Percentiles rank a stretch among this genome's conserved stretches.
Conservation (phyloP, 495 filamentous ascomycete genomes). For the Diplogelasinospora grovesii region DNA sequence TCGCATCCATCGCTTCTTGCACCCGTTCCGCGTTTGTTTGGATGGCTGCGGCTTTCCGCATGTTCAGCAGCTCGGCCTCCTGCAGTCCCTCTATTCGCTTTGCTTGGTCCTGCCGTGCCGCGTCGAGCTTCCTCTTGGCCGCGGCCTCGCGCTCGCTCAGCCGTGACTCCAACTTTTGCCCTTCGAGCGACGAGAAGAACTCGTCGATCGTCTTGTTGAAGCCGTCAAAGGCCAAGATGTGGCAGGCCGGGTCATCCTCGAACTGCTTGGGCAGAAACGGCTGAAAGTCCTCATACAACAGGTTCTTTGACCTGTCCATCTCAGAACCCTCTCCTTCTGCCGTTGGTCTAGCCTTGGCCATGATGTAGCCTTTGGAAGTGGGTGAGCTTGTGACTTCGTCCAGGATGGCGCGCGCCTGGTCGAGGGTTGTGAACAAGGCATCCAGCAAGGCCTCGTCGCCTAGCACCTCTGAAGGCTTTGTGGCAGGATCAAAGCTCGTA, state of each 20-base stretch:
- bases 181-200: slow-evolving; percentile 94
- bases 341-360: slow-evolving; percentile 58
- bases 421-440: slow-evolving; percentile 55
- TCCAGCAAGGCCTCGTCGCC: slow-evolving; percentile 57
- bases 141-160: slow-evolving; percentile 72
- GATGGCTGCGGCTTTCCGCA: slow-evolving; percentile 83
- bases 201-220: slow-evolving; percentile 93
- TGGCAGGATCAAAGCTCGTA: slow-evolving; percentile 56
- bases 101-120: slow-evolving; percentile 71
- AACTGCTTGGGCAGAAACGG: slow-evolving; percentile 87
- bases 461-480: slow-evolving; percentile 61
- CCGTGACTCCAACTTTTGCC: slow-evolving; percentile 80
- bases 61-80: slow-evolving; percentile 70
- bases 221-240: slow-evolving; percentile 67
- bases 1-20: slow-evolving; percentile 81
- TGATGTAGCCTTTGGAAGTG: slow-evolving; percentile 72
- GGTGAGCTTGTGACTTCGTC: slow-evolving; percentile 52
- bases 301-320: slow-evolving; percentile 33
- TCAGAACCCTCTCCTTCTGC: slow-evolving; percentile 33
- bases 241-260: slow-evolving; percentile 53
- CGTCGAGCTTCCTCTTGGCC: slow-evolving; percentile 76
- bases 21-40: slow-evolving; percentile 83
- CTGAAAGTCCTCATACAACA: slow-evolving; percentile 92
- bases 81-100: slow-evolving; percentile 78
- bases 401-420: slow-evolving; percentile 60